Percentiles rank a stretch among this genome's conserved stretches.
Evolutionary conservation across 2,329 filamentous ascomycete genomes (phyloP).

Genomic region (Ustulina deusta): DNA sequence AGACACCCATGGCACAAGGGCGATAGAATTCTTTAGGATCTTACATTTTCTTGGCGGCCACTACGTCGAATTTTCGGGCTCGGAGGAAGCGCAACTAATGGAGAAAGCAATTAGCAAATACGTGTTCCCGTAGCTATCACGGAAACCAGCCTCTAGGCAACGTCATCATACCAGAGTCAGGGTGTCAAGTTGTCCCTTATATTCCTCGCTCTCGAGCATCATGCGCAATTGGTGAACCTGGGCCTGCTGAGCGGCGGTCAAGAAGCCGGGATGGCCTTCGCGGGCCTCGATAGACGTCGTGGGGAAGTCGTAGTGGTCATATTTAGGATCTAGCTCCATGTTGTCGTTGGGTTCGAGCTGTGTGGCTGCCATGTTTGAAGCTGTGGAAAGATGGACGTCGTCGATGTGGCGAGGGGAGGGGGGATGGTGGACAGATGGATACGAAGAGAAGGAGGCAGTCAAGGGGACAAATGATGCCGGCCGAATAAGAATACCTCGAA

Average conservation of each 20-base stretch:
- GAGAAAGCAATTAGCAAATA: slow-evolving; percentile 33
- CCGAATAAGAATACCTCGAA: slow-evolving; percentile 21
- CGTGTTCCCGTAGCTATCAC: neutral
- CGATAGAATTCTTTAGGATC: neutral
- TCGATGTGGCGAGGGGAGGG: slow-evolving; percentile 17
- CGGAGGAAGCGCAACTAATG: slow-evolving; percentile 85
- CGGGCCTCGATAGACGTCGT: slow-evolving; percentile 77
- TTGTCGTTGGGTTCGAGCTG: slow-evolving; percentile 50
- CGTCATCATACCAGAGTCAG: slow-evolving; percentile 79
- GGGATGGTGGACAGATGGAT: neutral
- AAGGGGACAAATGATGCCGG: slow-evolving; percentile 16
- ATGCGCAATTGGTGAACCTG: slow-evolving; percentile 86
- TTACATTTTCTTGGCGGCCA: slow-evolving; percentile 86
- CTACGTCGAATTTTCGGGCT: slow-evolving; percentile 94
- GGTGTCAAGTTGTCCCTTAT: slow-evolving; percentile 88
- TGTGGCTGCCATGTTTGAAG: slow-evolving; percentile 44
- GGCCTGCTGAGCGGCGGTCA: slow-evolving; percentile 87
- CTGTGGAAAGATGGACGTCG: slow-evolving; percentile 7
- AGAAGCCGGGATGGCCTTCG: slow-evolving; percentile 87
- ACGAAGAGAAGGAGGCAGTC: neutral
- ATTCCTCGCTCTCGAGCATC: slow-evolving; percentile 86
- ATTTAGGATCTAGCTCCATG: slow-evolving; percentile 83
- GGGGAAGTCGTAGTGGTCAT: slow-evolving; percentile 96
- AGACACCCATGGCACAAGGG: neutral
- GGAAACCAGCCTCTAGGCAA: neutral